Evolutionary conservation across 2,329 filamentous ascomycete species (phyloP), one percentile per base, ranked within the genome.

Genomic region (Monosporascus sp.): DNA sequence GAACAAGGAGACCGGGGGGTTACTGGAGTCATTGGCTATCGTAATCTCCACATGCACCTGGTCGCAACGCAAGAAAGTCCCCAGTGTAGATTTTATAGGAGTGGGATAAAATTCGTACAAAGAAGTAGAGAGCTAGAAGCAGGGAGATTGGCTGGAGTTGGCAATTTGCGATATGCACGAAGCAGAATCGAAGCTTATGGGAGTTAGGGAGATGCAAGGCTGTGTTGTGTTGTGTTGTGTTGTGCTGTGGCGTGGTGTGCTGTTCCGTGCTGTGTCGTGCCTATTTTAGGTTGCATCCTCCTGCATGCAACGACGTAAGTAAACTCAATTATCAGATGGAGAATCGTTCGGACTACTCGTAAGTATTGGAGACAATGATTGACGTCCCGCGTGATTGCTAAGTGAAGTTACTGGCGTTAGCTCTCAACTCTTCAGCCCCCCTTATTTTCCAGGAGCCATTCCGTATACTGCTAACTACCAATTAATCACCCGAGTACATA

Each of bases 181-280:
- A 46, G 49, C 25, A 17, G 49, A 34, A 48, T 34, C 25, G 7
- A 27, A 18, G 42, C 25, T 31, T 25, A 38, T 50, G 47, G 51
- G 18, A 51, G 49, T 53, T 49, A 45, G 37, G 49, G 39, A 49
- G 49, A 48, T 54, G 51, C 56, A 50, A 51, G 51, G 54, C 51
- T 56, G 49, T 22, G 17, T 11, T 18, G 38, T 39, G 37, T 9
- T 39, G 37, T 2, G 37, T 9, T 39, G 38, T 42, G 39, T 3
- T 42, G 39, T 24, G 18, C 9, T 20, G 11, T 20, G n/a, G 5
- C 14, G 11, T 20, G 39, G 17, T 39, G 37, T 39, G 37, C 37
- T n/a, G 37, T 18, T 17, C 37, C 7, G 37, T 42, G 39, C 39
- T 42, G 18, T 42, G 9, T 20, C 39, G 22, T 20, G 39, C 20